Conservation (phyloP, 768 basidiomycete genomes). For the Pleurotus citrinopileatus region DNA sequence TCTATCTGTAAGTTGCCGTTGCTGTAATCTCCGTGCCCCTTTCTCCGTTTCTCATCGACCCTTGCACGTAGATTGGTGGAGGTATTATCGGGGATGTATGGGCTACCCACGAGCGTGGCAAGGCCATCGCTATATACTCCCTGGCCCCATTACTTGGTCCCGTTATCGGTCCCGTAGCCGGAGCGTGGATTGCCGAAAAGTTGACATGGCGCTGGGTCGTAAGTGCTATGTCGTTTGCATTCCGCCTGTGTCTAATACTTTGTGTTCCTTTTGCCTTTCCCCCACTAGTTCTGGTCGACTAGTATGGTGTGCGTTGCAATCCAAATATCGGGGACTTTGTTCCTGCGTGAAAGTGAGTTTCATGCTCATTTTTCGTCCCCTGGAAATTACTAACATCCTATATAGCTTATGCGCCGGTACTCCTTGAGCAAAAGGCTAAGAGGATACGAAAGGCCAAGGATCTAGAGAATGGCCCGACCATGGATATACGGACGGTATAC, state of each 20-base stretch:
- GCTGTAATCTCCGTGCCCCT: conserved; percentile 36
- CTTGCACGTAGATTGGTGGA: conserved; percentile 45
- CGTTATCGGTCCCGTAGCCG: conserved; percentile 59
- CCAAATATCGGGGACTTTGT: conserved; percentile 54
- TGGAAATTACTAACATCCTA: conserved; percentile 14
- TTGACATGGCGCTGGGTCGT: conserved; percentile 76
- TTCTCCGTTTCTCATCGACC: too few species aligned
- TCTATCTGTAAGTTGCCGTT: conserved; percentile 48
- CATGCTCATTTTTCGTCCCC: conserved; percentile 1
- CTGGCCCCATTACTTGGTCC: conserved; percentile 67
- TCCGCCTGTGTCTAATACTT: too few species aligned
- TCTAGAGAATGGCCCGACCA: conserved; percentile 38
- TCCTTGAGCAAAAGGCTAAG: conserved; percentile 50
- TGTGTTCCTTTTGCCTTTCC: too few species aligned
- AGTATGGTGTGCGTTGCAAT: conserved; percentile 53
- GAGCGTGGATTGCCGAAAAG: conserved; percentile 61
- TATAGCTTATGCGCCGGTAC: conserved; percentile 42
- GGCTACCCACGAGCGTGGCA: conserved; percentile 58
- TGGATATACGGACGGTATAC: conserved; percentile 47
- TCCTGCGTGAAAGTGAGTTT: conserved; percentile 65
- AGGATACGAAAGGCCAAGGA: conserved; percentile 41
- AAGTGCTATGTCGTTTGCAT: conserved; percentile 19
- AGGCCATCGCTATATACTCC: conserved; percentile 62
- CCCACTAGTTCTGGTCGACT: conserved; percentile 72
- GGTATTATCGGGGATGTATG: conserved; percentile 66